Base-by-base conservation (phyloP, 441 rosid species). In the Brassica hybrid region DNA sequence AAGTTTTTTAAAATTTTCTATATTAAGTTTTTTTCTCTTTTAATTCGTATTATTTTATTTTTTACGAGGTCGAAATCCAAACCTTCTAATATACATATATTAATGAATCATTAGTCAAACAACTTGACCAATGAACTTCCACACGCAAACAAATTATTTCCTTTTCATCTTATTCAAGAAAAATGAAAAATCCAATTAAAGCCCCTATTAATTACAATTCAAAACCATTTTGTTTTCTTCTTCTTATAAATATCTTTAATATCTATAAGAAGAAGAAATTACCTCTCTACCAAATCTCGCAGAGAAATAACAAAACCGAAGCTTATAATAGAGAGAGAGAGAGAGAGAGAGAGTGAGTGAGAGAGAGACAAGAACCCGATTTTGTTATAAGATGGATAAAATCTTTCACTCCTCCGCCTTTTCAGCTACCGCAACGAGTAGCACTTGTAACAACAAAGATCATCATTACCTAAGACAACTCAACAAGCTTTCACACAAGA, bases 401-500 rank as follows among this genome's bases (percentile, higher is more conserved):
- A 83, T 84, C 83, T 86, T 81, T 83, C 81, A 79, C 76, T 84
- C 91, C 45, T 82, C 89, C 69, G 88, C 72, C 80, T 77, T 73
- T 70, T 84, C 82, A 66, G 56, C 67, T 45, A 52, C 59, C 61
- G 30, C 80, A 1, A 62, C 76, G 50, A 71, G 63, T 58, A 78
- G 75, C 75, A 77, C 57, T 77, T 56, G 65, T 14, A 69, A 67
- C 34, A 30, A 30, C 79, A 58, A 8, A 21, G 23, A 21, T 21
- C 23, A 21, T 21, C 23, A 21, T 21, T 5, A 5, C 72, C 89
- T 94, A 30, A 87, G 87, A 48, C 88, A 89, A 32, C 90, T 94
- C 80, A 92, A 91, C 76, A 94, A 83, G 77, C 90, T 87, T 45
- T 94, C 98, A 41, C 97, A 91, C 73, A 94, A 88, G 81, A 92